Evolutionary conservation across 2,329 filamentous ascomycete genomes (phyloP).

Genomic region (Xylaria sp.): DNA sequence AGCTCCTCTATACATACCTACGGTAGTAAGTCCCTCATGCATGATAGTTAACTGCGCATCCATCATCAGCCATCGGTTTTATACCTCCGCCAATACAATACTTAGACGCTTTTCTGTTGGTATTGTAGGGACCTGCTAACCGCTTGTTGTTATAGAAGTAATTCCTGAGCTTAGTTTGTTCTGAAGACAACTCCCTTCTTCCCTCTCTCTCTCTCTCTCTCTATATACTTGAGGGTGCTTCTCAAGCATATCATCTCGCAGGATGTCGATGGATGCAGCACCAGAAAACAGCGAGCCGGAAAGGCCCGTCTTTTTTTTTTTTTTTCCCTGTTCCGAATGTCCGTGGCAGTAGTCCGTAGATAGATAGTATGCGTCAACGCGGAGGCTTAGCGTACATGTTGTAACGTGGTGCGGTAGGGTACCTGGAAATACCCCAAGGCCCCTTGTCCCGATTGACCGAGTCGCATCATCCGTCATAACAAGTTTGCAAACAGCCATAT

Average conservation of each 20-base stretch:
- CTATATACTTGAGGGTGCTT: not conserved
- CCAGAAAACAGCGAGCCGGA: not conserved
- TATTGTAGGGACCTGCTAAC: not conserved
- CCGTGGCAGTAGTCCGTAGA: slow-evolving; percentile 7
- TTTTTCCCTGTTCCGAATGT: slow-evolving; percentile 14
- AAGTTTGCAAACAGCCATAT: slow-evolving; percentile 9
- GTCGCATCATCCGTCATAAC: slow-evolving; percentile 40
- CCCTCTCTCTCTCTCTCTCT: not conserved
- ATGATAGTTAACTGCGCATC: slow-evolving; percentile 18
- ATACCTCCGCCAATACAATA: not conserved
- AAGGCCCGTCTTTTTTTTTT: not conserved
- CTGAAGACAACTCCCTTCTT: not conserved
- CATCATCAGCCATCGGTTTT: not conserved
- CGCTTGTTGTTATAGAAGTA: not conserved
- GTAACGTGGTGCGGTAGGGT: slow-evolving; percentile 31
- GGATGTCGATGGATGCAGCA: slow-evolving; percentile 2
- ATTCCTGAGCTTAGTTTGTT: not conserved
- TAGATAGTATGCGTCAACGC: slow-evolving; percentile 24
- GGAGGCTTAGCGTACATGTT: slow-evolving; percentile 35
- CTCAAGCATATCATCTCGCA: slow-evolving; percentile 1
- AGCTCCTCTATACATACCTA: slow-evolving; percentile 13
- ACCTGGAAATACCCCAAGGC: slow-evolving; percentile 27
- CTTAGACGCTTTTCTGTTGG: not conserved
- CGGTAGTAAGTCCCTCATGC: slow-evolving; percentile 8
- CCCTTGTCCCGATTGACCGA: slow-evolving; percentile 41